Evolutionary conservation across 2,329 filamentous ascomycete species (phyloP), one percentile per base, ranked within the genome.

Genomic region (Ceratocystis ficicola): DNA sequence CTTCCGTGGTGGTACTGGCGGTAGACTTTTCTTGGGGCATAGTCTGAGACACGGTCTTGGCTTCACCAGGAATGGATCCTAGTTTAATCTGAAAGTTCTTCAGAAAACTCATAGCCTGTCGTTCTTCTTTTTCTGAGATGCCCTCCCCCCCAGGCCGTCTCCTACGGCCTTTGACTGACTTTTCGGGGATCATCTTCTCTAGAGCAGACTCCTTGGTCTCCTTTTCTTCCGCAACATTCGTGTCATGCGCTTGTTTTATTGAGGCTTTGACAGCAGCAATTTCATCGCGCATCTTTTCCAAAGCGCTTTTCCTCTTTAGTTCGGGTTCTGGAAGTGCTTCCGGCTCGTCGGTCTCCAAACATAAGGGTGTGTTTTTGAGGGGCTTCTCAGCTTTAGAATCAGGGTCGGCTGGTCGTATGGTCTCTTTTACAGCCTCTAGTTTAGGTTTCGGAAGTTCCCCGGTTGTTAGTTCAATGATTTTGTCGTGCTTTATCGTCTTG

Each of bases 201-300:
- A 93, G 73, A 0, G 85, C 81, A 1, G 86, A 86, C 71, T 86
- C 87, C 71, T 83, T 83, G 69, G 82, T 82, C 69, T 85, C 80
- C 67, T 79, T 77, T 69, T 78, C 46, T 73, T 79, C 0, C 74
- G 72, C 64, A 81, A 75, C 30, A 82, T 63, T 25, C 10, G 59
- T 76, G 22, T 48, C 30, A 30, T 67, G 48, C 25, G 80, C 87
- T 44, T 89, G 82, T 72, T 86, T 87, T 86, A 94, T 90, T 0
- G 88, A 91, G 7, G 87, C 87, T 74, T 92, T 93, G 3, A 94
- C 77, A 1, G 86, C 86, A 3, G 87, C 88, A 65, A 93, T 90
- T 71, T 94, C 87, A 46, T 89, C 88, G 70, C 92, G 92, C 2
- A 88, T 89, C 69, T 79, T 79, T 69, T 90, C 86, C 8, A 92